These are phyloP conservation scores for Hysterium pulicare DNA, from an alignment of 2,329 filamentous ascomycete species.

Conservation along the genomic window DNA sequence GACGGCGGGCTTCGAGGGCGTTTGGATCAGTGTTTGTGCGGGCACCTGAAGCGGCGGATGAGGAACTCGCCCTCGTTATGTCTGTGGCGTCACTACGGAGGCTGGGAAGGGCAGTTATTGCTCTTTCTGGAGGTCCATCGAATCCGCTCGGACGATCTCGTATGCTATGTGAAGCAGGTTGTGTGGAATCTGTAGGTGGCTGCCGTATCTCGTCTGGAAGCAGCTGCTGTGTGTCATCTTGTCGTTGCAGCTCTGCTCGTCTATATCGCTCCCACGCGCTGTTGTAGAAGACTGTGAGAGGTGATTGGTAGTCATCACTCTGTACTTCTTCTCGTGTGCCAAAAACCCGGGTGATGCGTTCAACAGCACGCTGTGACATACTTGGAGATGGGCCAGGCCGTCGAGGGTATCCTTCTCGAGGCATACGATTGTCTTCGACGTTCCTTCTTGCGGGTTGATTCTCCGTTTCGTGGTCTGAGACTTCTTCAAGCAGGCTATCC, in stretches of 20 bases:
- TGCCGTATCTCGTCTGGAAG: no score
- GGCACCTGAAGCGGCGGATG: no score
- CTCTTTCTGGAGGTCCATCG: no score
- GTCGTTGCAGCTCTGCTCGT: constrained; percentile 37
- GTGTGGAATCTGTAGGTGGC: not conserved
- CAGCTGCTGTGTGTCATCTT: no score
- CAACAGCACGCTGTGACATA: constrained; percentile 21
- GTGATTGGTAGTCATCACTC: constrained; percentile 48
- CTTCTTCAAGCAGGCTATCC: constrained; percentile 28
- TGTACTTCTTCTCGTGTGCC: constrained; percentile 47
- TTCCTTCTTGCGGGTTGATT: constrained; percentile 2
- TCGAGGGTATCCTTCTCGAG: constrained; percentile 4
- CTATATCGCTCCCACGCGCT: constrained; percentile 43
- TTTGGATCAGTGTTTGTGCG: no score
- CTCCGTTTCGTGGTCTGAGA: not conserved
- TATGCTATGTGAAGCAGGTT: no score
- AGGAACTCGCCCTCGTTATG: no score
- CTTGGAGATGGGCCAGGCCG: constrained; percentile 16
- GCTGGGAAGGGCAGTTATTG: no score
- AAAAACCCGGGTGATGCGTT: constrained; percentile 38
- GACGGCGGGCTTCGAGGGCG: no score
- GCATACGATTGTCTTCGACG: not conserved
- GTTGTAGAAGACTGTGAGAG: constrained; percentile 47
- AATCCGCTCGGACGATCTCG: no score
- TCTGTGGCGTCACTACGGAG: no score